Percentiles rank a stretch among this genome's conserved stretches.
These are phyloP conservation scores for Bathelium albidoporum DNA, from an alignment of 495 filamentous ascomycete species.

Conservation along the genomic window DNA sequence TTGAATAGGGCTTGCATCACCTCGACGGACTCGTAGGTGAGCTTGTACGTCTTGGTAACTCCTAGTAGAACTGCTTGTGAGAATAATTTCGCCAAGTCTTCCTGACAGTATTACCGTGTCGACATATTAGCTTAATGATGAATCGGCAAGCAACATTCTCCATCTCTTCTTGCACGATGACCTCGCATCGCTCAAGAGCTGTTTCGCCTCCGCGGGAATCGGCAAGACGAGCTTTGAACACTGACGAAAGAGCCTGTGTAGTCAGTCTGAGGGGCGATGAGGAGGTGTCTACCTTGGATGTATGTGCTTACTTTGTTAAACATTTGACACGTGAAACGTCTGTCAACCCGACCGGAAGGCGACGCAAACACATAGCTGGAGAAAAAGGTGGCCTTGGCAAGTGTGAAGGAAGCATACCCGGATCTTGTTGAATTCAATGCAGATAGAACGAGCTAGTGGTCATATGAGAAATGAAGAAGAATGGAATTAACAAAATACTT, in stretches of 20 bases:
- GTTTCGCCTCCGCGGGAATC: constrained; percentile 61
- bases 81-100: background rate
- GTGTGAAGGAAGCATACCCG: constrained; percentile 73
- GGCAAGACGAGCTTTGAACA: constrained; percentile 55
- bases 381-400: constrained; percentile 70
- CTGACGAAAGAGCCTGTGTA: constrained; percentile 56
- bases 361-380: constrained; percentile 58
- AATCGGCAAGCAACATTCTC: constrained; percentile 68
- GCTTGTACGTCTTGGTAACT: constrained; percentile 81
- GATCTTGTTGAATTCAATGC: constrained; percentile 89
- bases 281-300: background rate
- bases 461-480: background rate
- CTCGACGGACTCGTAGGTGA: constrained; percentile 76
- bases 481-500: constrained; percentile 19
- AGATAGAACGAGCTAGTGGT: constrained; percentile 60
- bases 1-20: constrained; percentile 86
- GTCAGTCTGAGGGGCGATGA: constrained; percentile 1
- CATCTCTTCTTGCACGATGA: constrained; percentile 64
- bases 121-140: constrained; percentile 71
- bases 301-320: constrained; percentile 48
- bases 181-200: constrained; percentile 77
- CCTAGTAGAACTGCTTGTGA: constrained; percentile 36
- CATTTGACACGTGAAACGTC: constrained; percentile 66
- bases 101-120: constrained; percentile 51
- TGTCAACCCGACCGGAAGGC: constrained; percentile 26